Evolutionary conservation across 164 flowering plant species (phyloP).

Genomic region (Aristolochia californica): DNA sequence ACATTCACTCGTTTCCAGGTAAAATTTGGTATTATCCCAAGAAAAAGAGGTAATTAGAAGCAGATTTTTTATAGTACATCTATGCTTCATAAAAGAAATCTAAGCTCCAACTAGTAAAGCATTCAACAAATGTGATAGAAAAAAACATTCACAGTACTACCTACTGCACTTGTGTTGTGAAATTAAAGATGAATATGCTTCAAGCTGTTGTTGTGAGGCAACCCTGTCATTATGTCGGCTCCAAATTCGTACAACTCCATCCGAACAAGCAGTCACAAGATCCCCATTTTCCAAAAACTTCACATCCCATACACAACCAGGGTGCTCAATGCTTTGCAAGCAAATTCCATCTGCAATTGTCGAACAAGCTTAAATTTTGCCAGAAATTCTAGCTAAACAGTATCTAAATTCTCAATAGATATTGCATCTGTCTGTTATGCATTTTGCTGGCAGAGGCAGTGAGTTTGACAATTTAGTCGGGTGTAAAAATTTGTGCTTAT

Average conservation of each 20-base stretch:
- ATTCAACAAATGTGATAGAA: background rate
- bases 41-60: no score
- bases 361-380: background rate
- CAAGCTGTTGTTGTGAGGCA: conserved; percentile 46
- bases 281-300: conserved; percentile 96
- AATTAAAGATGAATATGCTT: conserved; percentile 53
- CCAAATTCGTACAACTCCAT: conserved; percentile 87
- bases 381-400: background rate
- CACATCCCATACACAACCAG: conserved; percentile 98
- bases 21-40: no score
- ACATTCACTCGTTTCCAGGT: no score
- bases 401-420: no score
- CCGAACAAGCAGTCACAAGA: conserved; percentile 92
- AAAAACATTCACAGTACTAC: conserved; percentile 20
- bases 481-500: no score
- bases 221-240: conserved; percentile 41
- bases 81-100: no score
- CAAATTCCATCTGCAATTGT: conserved; percentile 73
- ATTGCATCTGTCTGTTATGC: no score
- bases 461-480: no score
- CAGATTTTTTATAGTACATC: no score
- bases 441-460: no score
- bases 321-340: conserved; percentile 93
- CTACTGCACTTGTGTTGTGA: conserved; percentile 64
- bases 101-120: no score